phyloP scores from a whole-genome alignment of 805 yeast species.

The Wickerhamomyces subpelliculosus region DNA sequence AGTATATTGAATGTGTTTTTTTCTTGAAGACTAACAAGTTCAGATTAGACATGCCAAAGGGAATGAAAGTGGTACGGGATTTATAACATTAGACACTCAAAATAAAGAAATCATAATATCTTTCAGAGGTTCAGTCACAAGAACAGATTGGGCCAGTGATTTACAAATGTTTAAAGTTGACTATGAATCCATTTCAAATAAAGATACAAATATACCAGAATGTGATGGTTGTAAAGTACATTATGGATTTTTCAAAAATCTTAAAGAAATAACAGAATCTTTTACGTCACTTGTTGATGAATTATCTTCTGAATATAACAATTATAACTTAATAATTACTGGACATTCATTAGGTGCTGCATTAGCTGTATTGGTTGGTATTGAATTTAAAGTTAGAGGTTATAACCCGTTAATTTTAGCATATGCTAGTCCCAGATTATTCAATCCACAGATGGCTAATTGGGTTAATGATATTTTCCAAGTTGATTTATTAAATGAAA shows the following conservation, averaged over 20 bases:
- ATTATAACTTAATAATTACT: constrained; percentile 43
- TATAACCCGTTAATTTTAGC: constrained; percentile 46
- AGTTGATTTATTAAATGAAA: constrained; percentile 23
- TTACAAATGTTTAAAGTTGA: constrained; percentile 30
- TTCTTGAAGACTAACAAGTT: too few species aligned
- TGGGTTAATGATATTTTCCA: constrained; percentile 50
- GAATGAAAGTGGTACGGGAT: constrained; percentile 42
- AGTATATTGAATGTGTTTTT: too few species aligned
- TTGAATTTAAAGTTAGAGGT: constrained; percentile 54
- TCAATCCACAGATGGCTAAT: constrained; percentile 41
- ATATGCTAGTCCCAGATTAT: constrained; percentile 63
- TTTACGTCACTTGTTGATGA: constrained; percentile 23
- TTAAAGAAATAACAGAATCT: constrained; percentile 32
- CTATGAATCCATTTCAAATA: constrained; percentile 11
- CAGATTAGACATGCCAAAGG: constrained; percentile 11
- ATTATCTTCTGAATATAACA: constrained; percentile 33
- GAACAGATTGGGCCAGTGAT: constrained; percentile 65
- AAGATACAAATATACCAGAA: not conserved
- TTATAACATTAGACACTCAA: constrained; percentile 42
- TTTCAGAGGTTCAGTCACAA: constrained; percentile 60
- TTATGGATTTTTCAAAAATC: constrained; percentile 51
- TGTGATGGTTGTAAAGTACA: constrained; percentile 57
- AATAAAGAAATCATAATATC: constrained; percentile 42
- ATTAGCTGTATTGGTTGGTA: constrained; percentile 52
- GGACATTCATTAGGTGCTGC: constrained; percentile 84